These are phyloP conservation scores for Hebeloma cylindrosporum DNA, from an alignment of 768 basidiomycete genomes.

Conservation along the genomic window DNA sequence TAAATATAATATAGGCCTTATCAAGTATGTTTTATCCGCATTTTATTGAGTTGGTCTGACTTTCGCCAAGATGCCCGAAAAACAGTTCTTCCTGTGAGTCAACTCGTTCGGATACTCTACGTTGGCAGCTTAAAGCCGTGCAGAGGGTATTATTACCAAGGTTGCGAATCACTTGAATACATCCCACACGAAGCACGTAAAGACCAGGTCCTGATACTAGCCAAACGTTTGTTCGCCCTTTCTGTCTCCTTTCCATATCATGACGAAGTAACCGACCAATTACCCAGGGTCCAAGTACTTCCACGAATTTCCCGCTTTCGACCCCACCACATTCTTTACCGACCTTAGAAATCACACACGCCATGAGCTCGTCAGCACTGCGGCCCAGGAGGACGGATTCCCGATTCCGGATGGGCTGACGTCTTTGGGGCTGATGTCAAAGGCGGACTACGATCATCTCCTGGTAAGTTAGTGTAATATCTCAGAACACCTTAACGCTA, in stretches of 20 bases:
- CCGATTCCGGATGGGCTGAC: conserved; percentile 9
- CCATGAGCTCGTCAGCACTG: conserved; percentile 11
- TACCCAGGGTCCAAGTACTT: conserved; percentile 9
- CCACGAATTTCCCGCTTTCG: conserved; percentile 3
- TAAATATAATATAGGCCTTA: background rate
- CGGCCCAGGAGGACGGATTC: conserved; percentile 7
- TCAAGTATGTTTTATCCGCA: background rate
- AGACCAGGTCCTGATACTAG: conserved; percentile 12
- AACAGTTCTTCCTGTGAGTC: conserved; percentile 14
- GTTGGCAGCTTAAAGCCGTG: background rate
- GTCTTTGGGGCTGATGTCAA: conserved; percentile 3
- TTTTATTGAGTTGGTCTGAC: background rate
- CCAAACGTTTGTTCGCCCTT: conserved; percentile 11
- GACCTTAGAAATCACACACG: conserved; percentile 7
- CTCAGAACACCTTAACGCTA: background rate
- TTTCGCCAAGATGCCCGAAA: conserved; percentile 12
- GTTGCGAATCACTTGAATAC: conserved; percentile 7
- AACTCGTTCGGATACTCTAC: background rate
- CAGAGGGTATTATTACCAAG: conserved; percentile 15
- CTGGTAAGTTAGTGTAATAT: conserved; percentile 3
- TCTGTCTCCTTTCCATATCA: background rate
- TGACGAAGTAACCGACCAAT: background rate
- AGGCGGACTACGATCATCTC: conserved; percentile 8
- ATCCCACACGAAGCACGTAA: conserved; percentile 9
- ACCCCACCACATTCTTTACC: conserved; percentile 7